These are phyloP conservation scores for Arthrinium phaeospermum DNA, from an alignment of 2,329 filamentous ascomycete genomes.

Conservation along the genomic window DNA sequence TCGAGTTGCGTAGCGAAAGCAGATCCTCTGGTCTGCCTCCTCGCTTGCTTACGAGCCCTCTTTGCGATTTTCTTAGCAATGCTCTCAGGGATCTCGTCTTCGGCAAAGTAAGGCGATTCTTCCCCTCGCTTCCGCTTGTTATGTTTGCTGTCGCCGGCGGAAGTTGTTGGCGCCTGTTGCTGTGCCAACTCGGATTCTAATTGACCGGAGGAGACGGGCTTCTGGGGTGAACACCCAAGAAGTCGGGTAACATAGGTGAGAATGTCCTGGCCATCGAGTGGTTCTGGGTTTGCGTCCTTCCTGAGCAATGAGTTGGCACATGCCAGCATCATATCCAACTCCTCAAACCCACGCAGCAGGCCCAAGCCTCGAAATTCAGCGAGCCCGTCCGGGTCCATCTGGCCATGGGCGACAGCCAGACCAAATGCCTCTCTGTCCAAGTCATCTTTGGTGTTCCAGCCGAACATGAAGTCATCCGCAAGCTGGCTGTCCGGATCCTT, in stretches of 20 bases:
- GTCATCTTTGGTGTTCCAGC: conserved; percentile 36
- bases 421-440: not conserved
- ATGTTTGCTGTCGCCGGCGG: not conserved
- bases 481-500: conserved; percentile 21
- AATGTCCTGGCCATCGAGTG: conserved; percentile 35
- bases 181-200: not conserved
- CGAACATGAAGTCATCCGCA: conserved; percentile 37
- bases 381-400: not conserved
- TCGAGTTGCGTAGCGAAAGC: not conserved
- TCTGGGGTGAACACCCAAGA: not conserved
- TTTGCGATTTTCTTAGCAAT: conserved; percentile 12
- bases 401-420: not conserved
- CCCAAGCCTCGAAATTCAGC: conserved; percentile 22
- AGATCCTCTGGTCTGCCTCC: not conserved
- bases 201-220: not conserved
- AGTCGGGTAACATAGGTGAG: conserved; percentile 33
- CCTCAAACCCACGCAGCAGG: conserved; percentile 39
- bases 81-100: not conserved
- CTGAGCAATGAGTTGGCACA: conserved; percentile 38
- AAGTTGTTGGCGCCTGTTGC: not conserved
- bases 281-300: conserved; percentile 26
- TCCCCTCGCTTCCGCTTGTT: conserved; percentile 15
- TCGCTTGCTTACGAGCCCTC: conserved; percentile 22
- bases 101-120: conserved; percentile 2
- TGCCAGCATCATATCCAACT: conserved; percentile 41